Conservation (phyloP, 2,329 filamentous ascomycete species). For the Talaromyces pinophilus region DNA sequence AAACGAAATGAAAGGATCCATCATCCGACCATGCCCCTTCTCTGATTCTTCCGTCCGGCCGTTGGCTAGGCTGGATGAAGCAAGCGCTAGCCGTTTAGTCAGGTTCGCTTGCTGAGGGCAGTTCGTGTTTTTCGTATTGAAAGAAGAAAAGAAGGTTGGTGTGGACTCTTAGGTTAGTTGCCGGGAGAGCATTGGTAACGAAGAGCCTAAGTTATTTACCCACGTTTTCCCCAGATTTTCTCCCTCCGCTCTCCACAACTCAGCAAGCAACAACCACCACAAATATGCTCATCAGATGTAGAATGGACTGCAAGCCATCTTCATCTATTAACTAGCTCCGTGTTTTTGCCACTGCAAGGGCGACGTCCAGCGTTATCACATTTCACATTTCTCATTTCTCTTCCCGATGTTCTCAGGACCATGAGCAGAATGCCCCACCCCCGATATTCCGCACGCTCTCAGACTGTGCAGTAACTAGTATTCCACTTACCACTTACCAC, state of each 20-base stretch:
- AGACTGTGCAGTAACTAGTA: background rate
- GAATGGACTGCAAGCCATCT: no score
- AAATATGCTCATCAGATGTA: background rate
- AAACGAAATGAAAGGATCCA: conserved; percentile 11
- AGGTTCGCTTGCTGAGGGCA: background rate
- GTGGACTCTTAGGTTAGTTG: background rate
- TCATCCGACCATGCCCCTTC: background rate
- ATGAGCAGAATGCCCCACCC: conserved; percentile 14
- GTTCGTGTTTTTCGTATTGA: background rate
- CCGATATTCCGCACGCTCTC: conserved; percentile 18
- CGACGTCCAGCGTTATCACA: background rate
- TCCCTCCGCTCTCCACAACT: background rate
- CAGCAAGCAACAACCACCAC: background rate
- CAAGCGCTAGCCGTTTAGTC: background rate
- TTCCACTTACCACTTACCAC: background rate
- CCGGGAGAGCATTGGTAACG: background rate
- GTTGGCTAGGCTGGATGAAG: background rate
- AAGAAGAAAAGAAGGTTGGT: background rate
- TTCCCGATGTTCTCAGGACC: background rate
- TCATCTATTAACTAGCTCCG: background rate
- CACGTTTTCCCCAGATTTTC: conserved; percentile 24
- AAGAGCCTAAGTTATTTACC: conserved; percentile 16
- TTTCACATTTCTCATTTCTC: background rate
- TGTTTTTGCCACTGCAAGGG: background rate
- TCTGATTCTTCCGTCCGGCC: conserved; percentile 7